These are phyloP conservation scores for Claviceps quebecensis DNA, from an alignment of 2,329 filamentous ascomycete species.

Conservation along the genomic window DNA sequence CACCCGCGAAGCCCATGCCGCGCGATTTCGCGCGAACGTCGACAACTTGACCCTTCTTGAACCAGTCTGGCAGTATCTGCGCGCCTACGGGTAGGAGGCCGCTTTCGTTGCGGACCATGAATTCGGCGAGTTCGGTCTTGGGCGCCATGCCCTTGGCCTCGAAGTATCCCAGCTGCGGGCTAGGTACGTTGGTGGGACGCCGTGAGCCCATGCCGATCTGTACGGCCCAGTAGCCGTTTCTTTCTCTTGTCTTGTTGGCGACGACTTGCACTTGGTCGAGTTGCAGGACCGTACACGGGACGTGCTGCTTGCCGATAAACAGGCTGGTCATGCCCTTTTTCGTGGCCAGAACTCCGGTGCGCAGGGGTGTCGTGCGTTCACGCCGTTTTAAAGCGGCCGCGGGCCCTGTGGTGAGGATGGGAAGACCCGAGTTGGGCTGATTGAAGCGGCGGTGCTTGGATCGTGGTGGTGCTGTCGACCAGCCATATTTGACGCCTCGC, in stretches of 20 bases:
- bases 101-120: conserved; percentile 59
- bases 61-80: conserved; percentile 75
- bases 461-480: conserved; percentile 40
- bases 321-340: conserved; percentile 96
- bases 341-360: conserved; percentile 69
- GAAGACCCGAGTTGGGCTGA: conserved; percentile 41
- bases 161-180: conserved; percentile 78
- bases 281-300: conserved; percentile 83
- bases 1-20: conserved; percentile 90
- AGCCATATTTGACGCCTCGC: conserved; percentile 44
- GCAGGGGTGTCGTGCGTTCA: conserved; percentile 45
- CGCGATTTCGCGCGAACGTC: conserved; percentile 67
- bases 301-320: conserved; percentile 65
- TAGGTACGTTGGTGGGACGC: conserved; percentile 61
- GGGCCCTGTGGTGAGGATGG: conserved; percentile 41
- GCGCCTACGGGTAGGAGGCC: conserved; percentile 67
- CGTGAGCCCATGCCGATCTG: conserved; percentile 72
- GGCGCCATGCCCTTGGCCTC: conserved; percentile 68
- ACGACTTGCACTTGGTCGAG: conserved; percentile 86
- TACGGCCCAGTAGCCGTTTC: conserved; percentile 87
- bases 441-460: conserved; percentile 47
- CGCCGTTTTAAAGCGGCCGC: conserved; percentile 46
- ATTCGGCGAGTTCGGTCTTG: conserved; percentile 75
- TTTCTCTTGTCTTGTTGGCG: conserved; percentile 64
- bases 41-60: conserved; percentile 77